Percentiles rank a stretch among this genome's conserved stretches.
phyloP scores from a whole-genome alignment of 106 monocot genomes.

The Acorus calamus region DNA sequence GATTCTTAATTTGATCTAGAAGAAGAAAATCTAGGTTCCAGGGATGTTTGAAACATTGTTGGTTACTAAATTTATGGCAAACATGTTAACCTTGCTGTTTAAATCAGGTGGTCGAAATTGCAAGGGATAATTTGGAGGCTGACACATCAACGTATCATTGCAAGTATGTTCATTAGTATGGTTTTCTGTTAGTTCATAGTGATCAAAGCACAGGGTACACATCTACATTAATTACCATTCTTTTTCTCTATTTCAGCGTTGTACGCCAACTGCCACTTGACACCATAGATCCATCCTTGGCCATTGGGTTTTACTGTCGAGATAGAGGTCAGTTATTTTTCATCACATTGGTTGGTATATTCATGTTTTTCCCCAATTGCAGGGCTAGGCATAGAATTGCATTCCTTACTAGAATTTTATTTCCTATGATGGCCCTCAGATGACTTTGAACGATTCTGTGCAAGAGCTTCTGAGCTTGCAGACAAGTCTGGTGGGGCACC shows the following conservation, averaged over 20 bases:
- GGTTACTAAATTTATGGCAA: too few species aligned
- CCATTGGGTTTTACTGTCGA: conserved; percentile 89
- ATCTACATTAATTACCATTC: neutral
- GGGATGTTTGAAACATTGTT: too few species aligned
- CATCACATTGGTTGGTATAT: neutral
- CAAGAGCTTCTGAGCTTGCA: conserved; percentile 50
- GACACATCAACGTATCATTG: conserved; percentile 94
- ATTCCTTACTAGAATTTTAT: neutral
- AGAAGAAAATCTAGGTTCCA: too few species aligned
- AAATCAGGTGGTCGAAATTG: conserved; percentile 57
- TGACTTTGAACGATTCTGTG: conserved; percentile 87
- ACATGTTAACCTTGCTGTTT: neutral
- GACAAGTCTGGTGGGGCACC: conserved; percentile 79
- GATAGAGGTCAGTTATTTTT: conserved; percentile 53
- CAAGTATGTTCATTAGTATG: conserved; percentile 35
- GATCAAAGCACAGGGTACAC: neutral
- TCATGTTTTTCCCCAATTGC: neutral
- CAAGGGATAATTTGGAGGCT: conserved; percentile 45
- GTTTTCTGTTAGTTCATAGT: too few species aligned
- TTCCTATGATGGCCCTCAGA: conserved; percentile 19
- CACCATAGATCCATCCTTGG: conserved; percentile 80
- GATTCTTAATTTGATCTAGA: neutral
- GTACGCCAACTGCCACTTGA: conserved; percentile 65
- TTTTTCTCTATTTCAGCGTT: conserved; percentile 25
- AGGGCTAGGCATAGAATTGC: neutral